phyloP scores from a whole-genome alignment of 1,284 basidiomycete species.

The Apiotrichum mycotoxinovorans region DNA sequence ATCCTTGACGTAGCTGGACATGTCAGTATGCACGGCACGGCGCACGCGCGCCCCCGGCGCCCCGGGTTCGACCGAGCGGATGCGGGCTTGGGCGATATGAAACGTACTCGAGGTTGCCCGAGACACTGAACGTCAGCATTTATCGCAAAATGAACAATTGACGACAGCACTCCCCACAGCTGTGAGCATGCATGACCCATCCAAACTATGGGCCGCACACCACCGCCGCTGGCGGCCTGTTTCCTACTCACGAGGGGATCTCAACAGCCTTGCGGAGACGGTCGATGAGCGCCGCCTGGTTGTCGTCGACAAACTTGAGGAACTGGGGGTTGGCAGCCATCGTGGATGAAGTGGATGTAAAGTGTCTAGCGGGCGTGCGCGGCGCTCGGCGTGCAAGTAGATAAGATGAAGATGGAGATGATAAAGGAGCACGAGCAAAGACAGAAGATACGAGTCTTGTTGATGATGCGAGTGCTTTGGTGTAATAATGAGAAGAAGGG shows the following conservation, averaged over 20 bases:
- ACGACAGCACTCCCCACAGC: no score
- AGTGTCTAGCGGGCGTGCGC: neutral
- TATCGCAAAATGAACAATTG: neutral
- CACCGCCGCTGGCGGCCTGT: no score
- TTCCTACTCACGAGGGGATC: constrained; percentile 68
- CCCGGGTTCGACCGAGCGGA: no score
- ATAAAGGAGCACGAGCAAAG: neutral
- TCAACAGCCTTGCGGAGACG: constrained; percentile 78
- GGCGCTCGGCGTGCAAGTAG: neutral
- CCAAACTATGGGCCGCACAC: no score
- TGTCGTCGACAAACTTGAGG: constrained; percentile 64
- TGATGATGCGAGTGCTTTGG: no score
- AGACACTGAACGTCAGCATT: constrained; percentile 39
- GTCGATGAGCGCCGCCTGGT: constrained; percentile 70
- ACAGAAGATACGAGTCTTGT: neutral
- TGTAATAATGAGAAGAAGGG: no score
- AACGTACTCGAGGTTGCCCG: constrained; percentile 48
- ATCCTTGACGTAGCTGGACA: constrained; percentile 62
- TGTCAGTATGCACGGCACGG: no score
- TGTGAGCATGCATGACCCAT: no score
- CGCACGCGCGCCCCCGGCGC: no score
- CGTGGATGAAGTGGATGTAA: constrained; percentile 7
- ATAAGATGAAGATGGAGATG: neutral
- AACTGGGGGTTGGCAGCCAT: constrained; percentile 55
- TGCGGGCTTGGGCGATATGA: neutral